Conservation (phyloP, 2,329 filamentous ascomycete species). For the Corynespora cassiicola region DNA sequence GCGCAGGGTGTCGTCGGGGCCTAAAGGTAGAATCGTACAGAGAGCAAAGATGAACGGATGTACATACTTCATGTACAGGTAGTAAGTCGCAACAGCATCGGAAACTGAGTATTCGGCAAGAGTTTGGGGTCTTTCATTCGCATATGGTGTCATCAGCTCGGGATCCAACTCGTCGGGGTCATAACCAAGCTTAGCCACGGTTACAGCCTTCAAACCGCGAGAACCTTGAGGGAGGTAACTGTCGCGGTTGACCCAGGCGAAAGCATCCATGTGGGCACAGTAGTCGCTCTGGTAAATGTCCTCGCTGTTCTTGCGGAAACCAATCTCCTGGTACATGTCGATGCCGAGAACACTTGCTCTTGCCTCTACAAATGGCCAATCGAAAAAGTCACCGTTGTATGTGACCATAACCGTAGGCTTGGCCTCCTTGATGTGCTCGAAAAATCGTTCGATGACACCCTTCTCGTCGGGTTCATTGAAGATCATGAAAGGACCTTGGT, state of each 20-base stretch:
- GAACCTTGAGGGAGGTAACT: constrained; percentile 97
- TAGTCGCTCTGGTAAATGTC: constrained; percentile 97
- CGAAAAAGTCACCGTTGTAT: constrained; percentile 99
- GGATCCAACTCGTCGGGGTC: constrained; percentile 98
- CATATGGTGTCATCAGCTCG: constrained; percentile 92
- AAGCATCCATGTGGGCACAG: constrained; percentile 98
- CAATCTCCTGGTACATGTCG: constrained; percentile 99
- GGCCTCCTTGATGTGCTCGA: constrained; percentile 92
- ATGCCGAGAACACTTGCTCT: constrained; percentile 93
- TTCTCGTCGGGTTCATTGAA: constrained; percentile 98
- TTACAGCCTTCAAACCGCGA: constrained; percentile 95
- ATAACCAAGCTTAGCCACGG: constrained; percentile 96
- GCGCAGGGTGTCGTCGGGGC: constrained; percentile 88
- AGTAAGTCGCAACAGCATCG: constrained; percentile 98
- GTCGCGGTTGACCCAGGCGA: constrained; percentile 98
- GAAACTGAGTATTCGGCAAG: constrained; percentile 98
- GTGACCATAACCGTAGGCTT: constrained; percentile 96
- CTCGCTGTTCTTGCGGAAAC: constrained; percentile 92
- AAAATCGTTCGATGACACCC: constrained; percentile 86
- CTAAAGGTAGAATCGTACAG: constrained; percentile 93
- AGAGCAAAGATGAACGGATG: constrained; percentile 99
- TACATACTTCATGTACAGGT: constrained; percentile 99
- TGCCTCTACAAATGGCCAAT: constrained; percentile 98
- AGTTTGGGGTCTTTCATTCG: constrained; percentile 87
- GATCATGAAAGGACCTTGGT: constrained; percentile 92